Percentiles rank a stretch among this genome's conserved stretches.
These are phyloP conservation scores for Escallonia herrerae DNA, from an alignment of 129 eudicot species.

Conservation along the genomic window DNA sequence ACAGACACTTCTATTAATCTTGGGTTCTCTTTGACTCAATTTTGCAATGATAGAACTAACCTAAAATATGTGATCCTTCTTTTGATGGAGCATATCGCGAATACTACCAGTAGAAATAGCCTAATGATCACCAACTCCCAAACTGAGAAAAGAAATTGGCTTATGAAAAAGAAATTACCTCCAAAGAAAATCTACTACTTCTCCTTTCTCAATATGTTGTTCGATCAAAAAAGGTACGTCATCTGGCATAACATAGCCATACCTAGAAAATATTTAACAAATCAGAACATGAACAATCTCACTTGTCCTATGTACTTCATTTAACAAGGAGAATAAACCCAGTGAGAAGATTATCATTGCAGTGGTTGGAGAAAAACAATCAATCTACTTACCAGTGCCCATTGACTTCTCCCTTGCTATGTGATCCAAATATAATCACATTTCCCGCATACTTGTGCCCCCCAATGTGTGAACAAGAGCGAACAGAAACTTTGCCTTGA, in stretches of 20 bases:
- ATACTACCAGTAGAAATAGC: background rate
- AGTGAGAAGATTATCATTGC: background rate
- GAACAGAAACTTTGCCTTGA: conserved; percentile 74
- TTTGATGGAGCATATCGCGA: too few relatives aligned
- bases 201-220: conserved; percentile 82
- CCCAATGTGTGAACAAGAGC: conserved; percentile 95
- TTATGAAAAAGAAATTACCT: conserved; percentile 40
- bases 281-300: background rate
- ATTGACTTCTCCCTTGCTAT: conserved; percentile 45
- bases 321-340: background rate
- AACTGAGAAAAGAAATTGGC: background rate
- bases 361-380: background rate
- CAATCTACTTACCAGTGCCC: conserved; percentile 71
- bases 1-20: too few relatives aligned
- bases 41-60: too few relatives aligned
- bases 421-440: conserved; percentile 73
- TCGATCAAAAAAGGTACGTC: conserved; percentile 76
- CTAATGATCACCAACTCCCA: background rate
- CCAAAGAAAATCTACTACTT: conserved; percentile 85
- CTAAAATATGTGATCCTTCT: too few relatives aligned
- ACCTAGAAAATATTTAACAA: conserved; percentile 39
- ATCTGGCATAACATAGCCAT: conserved; percentile 94
- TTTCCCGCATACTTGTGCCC: conserved; percentile 97
- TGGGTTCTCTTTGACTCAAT: too few relatives aligned
- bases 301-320: background rate